Conservation (phyloP, 2,329 filamentous ascomycete genomes). For the Colletotrichum scovillei region DNA sequence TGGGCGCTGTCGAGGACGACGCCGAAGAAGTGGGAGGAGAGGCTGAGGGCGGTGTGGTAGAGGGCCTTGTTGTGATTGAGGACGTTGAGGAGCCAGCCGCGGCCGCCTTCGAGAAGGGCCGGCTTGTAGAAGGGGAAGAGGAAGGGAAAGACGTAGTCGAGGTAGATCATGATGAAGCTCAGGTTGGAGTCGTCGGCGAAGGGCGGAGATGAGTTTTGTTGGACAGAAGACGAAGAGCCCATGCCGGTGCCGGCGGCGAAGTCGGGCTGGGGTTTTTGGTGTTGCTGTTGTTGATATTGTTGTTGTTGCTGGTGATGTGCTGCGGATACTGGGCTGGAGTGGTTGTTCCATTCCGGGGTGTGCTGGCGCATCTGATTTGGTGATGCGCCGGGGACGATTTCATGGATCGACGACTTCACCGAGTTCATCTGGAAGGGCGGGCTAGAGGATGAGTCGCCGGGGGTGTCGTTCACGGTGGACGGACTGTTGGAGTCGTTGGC, state of each 20-base stretch:
- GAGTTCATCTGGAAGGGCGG: conserved; percentile 31
- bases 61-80: conserved; percentile 67
- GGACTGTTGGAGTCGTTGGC: conserved; percentile 25
- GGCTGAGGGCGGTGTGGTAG: conserved; percentile 66
- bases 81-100: conserved; percentile 69
- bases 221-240: not conserved
- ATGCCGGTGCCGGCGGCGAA: not conserved
- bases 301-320: not conserved
- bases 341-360: conserved; percentile 21
- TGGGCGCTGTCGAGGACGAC: conserved; percentile 52
- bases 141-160: conserved; percentile 72
- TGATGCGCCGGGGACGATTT: conserved; percentile 23
- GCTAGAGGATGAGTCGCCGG: conserved; percentile 21
- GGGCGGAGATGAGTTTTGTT: not conserved
- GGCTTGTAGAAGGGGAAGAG: conserved; percentile 73
- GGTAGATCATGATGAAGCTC: conserved; percentile 66
- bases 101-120: conserved; percentile 64
- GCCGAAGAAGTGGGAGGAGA: conserved; percentile 68
- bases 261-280: not conserved
- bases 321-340: conserved; percentile 10
- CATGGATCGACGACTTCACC: conserved; percentile 34
- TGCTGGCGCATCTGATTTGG: conserved; percentile 20
- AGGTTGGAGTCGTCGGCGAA: conserved; percentile 38
- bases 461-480: conserved; percentile 32
- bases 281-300: not conserved